Evolutionary conservation across 192 early-diverging fungal species (phyloP), one percentile per base, ranked within the genome.

Genomic region (Coemansia sp.): DNA sequence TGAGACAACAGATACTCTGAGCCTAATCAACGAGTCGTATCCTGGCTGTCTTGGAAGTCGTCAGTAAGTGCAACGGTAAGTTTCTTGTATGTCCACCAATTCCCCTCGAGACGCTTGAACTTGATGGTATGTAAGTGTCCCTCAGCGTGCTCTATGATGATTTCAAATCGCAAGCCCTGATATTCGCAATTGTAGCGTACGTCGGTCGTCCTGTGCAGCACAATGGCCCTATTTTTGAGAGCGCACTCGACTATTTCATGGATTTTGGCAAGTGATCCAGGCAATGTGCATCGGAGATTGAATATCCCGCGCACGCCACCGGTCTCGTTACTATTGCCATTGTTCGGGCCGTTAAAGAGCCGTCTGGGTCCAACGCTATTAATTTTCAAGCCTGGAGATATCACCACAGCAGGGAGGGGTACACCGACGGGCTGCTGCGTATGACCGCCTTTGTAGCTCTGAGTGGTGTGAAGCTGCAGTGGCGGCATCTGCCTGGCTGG

Each of bases 81-180:
- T 40, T 80, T 80, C 49, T 80, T 80, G 37, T 76, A 80, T 1
- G 63, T 70, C 70, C 73, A 80, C 78, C 78, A 80, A 49, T 61
- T 73, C 9, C 78, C 78, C 44, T 75, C 70, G 14, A 75, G 9
- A 17, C 78, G 73, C 67, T 80, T 80, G 23, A 80, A 72, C 33
- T 72, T 68, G 55, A 80, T 73, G 14, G 74, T 75, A 52, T 80
- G 78, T 30, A 80, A 47, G 19, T 80, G 73, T 0, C 78, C 78
- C 61, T 80, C 73, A 13, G 75, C 70, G 4, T 67, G 68, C 37
- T 80, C 78, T 14, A 80, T 66, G 52, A 73, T 63, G 1, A 80
- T 63, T 55, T 75, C 78, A 53, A 80, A 80, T 8, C 70, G 74
- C 40, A 80, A 39, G 35, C 69, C 69, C 44, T 69, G 69, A 19